Conservation (phyloP, 2,329 filamentous ascomycete genomes). For the Thermoascus crustaceus region DNA sequence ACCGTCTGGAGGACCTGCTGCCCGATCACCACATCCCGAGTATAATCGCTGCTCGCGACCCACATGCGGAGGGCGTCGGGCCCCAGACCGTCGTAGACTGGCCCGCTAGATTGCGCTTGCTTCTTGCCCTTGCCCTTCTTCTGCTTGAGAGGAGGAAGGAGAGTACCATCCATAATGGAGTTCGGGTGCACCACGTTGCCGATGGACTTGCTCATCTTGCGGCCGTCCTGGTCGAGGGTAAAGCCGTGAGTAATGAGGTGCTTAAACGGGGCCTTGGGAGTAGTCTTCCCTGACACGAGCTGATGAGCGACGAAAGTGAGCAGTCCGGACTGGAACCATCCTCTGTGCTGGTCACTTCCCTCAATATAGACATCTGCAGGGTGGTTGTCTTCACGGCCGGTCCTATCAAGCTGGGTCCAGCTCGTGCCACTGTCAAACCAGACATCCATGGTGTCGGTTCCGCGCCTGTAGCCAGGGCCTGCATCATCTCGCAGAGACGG, state of each 20-base stretch:
- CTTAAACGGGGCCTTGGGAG: constrained; percentile 62
- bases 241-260: constrained; percentile 94
- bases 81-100: constrained; percentile 62
- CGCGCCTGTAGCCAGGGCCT: constrained; percentile 54
- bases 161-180: constrained; percentile 75
- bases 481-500: constrained; percentile 47
- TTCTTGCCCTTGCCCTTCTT: constrained; percentile 50
- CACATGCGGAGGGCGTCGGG: constrained; percentile 82
- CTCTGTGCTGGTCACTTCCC: constrained; percentile 90
- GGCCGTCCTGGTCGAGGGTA: constrained; percentile 77
- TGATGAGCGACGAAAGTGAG: constrained; percentile 68
- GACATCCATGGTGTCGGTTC: constrained; percentile 95
- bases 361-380: constrained; percentile 83
- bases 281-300: constrained; percentile 25
- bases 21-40: constrained; percentile 75
- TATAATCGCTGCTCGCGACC: constrained; percentile 89
- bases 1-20: constrained; percentile 67
- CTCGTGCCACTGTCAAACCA: constrained; percentile 99
- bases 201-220: constrained; percentile 97
- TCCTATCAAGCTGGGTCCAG: constrained; percentile 55
- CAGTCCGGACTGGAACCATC: constrained; percentile 96
- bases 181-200: constrained; percentile 77
- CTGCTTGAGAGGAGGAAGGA: constrained; percentile 61
- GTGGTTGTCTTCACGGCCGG: constrained; percentile 20
- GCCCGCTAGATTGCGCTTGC: constrained; percentile 25